A percentile compares a stretch with the other conserved stretches of the same genome.
Evolutionary conservation across 306 rosid species (phyloP).

Genomic region (Canavalia gladiata): DNA sequence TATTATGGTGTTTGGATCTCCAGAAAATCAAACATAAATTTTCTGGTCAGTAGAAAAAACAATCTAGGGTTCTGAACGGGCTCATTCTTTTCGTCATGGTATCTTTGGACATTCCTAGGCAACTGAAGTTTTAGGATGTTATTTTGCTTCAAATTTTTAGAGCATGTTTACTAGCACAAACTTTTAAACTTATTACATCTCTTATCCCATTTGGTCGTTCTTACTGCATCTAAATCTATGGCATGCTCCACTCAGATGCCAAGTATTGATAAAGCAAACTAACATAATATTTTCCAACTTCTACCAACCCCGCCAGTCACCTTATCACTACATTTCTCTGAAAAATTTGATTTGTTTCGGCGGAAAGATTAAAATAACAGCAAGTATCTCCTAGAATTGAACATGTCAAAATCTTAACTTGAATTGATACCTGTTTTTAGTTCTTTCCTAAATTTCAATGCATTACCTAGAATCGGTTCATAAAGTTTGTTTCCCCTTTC

Average conservation of each 20-base stretch:
- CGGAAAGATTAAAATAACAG: not conserved
- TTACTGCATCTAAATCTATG: not conserved
- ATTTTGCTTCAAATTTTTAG: not conserved
- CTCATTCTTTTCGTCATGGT: not conserved
- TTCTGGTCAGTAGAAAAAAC: not conserved
- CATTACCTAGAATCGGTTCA: not conserved
- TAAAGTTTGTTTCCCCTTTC: not conserved
- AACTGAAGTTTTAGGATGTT: not conserved
- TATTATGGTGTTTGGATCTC: conserved; percentile 7
- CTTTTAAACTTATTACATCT: not conserved
- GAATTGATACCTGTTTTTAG: not conserved
- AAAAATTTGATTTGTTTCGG: too few species aligned
- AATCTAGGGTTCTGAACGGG: conserved; percentile 1
- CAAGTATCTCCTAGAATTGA: not conserved
- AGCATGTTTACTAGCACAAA: not conserved
- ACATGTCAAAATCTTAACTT: not conserved
- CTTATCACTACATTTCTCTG: not conserved
- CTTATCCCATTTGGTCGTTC: not conserved
- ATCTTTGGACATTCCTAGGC: not conserved
- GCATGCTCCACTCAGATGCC: too few species aligned
- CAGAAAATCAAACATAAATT: not conserved
- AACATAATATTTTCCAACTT: not conserved
- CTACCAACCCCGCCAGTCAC: not conserved
- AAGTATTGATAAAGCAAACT: not conserved
- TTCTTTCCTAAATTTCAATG: not conserved